Base-by-base conservation (phyloP, 805 yeast genomes). In the Myxozyma geophila region DNA sequence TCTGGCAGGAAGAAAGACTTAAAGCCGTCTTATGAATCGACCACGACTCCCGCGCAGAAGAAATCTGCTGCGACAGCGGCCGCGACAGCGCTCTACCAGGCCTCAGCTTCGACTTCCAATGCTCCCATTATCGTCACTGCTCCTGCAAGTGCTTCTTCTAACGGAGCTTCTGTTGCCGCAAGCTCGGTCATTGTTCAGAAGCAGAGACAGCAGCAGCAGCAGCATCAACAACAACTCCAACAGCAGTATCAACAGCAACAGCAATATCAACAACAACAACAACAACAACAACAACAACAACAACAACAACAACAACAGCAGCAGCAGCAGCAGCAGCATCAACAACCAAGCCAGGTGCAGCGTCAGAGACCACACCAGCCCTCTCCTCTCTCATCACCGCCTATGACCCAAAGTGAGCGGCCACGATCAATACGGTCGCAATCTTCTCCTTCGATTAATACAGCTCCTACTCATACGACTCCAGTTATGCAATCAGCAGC, bases 31-130 rank as follows among this genome's bases (percentile, higher is more conserved):
- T 48, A 43, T 15, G 36, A 10, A 37, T 35, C 55, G 19, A 5
- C 40, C 1, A 43, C 53, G 10, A 58, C 46, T 21, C 41, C 19
- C 10, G 54, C 54, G 5, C 49, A 58, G 36, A 36, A 28, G 44
- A 49, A 58, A 43, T 59, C 63, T 7, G 49, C 59, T 33, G 54
- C 47, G 13, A n/a, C 57, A 15, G 58, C 56, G 12, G 56, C 56
- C 15, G 56, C 56, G 9, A 10, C 56, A 1, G 56, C 56, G 19
- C 48, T 53, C 36, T 23, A 53, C 15, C 56, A 40, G 13, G 56
- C 56, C 7, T 40, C 56, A 1, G 47, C 48, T 1, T 53, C 56
- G 39, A 41, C 56, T 4, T 40, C 56, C 19, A 53, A 40, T 21
- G 47, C 56, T 12, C 56, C 56, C 36, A 41, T 53, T 3, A 41